Evolutionary conservation across 805 yeast species (phyloP).

Genomic region (Candida ascalaphidarum): DNA sequence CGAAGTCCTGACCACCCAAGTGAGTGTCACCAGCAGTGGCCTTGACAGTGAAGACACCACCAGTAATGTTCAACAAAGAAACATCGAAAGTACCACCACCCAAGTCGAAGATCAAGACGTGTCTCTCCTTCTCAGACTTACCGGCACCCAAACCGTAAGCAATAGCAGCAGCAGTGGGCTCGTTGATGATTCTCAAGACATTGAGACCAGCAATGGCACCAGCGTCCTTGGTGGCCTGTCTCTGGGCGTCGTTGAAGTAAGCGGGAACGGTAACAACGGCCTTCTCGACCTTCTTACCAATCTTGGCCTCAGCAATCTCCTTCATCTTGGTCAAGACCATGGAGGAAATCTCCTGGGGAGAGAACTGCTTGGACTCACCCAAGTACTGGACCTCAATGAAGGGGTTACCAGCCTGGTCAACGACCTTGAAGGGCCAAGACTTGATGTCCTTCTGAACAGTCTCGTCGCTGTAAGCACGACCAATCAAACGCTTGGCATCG

Average conservation of each 20-base stretch:
- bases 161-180: conserved; percentile 48
- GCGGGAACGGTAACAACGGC: conserved; percentile 44
- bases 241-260: conserved; percentile 42
- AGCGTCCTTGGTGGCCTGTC: conserved; percentile 45
- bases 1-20: conserved; percentile 46
- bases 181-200: conserved; percentile 41
- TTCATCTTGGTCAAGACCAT: conserved; percentile 44
- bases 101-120: conserved; percentile 85
- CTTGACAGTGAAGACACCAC: conserved; percentile 94
- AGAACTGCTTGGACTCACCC: conserved; percentile 38
- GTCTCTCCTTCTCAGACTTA: conserved; percentile 39
- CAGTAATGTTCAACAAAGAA: conserved; percentile 82
- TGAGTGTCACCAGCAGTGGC: conserved; percentile 64
- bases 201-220: conserved; percentile 44
- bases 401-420: conserved; percentile 38
- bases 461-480: conserved; percentile 54
- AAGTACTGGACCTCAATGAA: conserved; percentile 38
- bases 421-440: conserved; percentile 40
- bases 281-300: conserved; percentile 66
- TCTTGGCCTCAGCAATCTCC: conserved; percentile 80
- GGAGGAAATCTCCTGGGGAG: conserved; percentile 41
- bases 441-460: conserved; percentile 50
- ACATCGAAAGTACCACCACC: conserved; percentile 99
- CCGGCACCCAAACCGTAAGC: conserved; percentile 18
- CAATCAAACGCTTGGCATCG: conserved; percentile 46